Evolutionary conservation across 192 early-diverging fungal species (phyloP).

Genomic region (Coemansia sp.): DNA sequence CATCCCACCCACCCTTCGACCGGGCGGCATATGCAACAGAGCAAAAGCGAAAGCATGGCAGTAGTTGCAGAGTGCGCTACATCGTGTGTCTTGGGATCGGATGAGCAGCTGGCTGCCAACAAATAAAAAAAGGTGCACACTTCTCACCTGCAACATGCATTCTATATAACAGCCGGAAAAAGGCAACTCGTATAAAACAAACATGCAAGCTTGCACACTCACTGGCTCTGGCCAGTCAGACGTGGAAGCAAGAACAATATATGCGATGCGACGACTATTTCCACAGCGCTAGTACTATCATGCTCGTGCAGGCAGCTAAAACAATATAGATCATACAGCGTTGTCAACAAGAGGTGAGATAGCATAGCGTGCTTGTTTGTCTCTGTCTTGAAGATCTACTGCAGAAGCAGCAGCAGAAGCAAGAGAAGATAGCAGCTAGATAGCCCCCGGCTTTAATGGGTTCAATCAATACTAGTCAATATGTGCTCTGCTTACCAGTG

Average conservation of each 20-base stretch:
- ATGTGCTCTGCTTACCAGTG: slow-evolving; percentile 42
- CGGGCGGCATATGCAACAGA: not conserved
- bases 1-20: not conserved
- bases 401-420: too few species aligned
- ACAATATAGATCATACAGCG: not conserved
- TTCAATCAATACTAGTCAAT: not conserved
- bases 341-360: not conserved
- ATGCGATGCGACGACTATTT: not conserved
- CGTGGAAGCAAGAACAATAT: not conserved
- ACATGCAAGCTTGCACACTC: not conserved
- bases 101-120: not conserved
- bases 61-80: not conserved
- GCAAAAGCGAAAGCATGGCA: not conserved
- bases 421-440: not conserved
- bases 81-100: too few species aligned
- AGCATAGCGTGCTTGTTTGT: too few species aligned
- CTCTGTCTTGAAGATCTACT: too few species aligned
- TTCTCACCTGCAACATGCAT: not conserved
- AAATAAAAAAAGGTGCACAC: not conserved
- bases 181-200: not conserved
- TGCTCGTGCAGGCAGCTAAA: not conserved
- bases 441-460: too few species aligned
- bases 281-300: too few species aligned
- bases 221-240: too few species aligned
- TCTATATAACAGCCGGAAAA: not conserved